Evolutionary conservation across 1,284 basidiomycete species (phyloP).

Genomic region (Cutaneotrichosporon mucoides): DNA sequence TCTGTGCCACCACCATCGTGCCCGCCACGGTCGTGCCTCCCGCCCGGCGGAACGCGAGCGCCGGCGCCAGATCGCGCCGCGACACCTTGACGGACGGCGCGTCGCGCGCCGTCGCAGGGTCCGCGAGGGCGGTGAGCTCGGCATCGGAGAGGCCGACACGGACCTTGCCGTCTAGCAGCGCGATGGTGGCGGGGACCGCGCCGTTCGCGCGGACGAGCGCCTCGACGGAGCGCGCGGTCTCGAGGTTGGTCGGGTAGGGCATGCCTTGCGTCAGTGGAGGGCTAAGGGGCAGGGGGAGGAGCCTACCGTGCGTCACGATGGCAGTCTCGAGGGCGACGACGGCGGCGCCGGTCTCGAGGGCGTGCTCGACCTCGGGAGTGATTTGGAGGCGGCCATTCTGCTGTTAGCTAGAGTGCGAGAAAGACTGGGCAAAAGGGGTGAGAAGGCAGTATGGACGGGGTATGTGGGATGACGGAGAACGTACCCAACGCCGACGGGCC

Average conservation of each 20-base stretch:
- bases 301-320: slow-evolving; percentile 75
- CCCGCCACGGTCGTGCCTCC: slow-evolving; percentile 91
- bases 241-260: slow-evolving; percentile 71
- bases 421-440: too few species aligned
- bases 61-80: slow-evolving; percentile 76
- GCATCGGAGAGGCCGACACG: slow-evolving; percentile 71
- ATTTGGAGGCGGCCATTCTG: slow-evolving; percentile 37
- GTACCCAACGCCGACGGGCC: slow-evolving; percentile 10
- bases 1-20: slow-evolving; percentile 74
- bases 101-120: slow-evolving; percentile 40
- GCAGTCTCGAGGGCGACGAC: slow-evolving; percentile 64
- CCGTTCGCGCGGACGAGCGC: slow-evolving; percentile 69
- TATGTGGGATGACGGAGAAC: background rate
- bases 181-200: slow-evolving; percentile 85
- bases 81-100: slow-evolving; percentile 67
- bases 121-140: slow-evolving; percentile 65
- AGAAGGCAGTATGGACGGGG: too few species aligned
- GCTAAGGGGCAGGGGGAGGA: background rate
- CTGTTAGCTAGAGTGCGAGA: background rate
- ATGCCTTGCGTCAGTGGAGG: slow-evolving; percentile 53
- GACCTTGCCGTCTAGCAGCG: slow-evolving; percentile 73
- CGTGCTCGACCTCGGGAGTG: slow-evolving; percentile 67
- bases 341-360: slow-evolving; percentile 55
- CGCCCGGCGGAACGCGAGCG: slow-evolving; percentile 63
- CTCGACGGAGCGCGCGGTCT: slow-evolving; percentile 71